Base-by-base conservation (phyloP, 371 early-diverging fungal genomes). In the Catenaria anguillulae region DNA sequence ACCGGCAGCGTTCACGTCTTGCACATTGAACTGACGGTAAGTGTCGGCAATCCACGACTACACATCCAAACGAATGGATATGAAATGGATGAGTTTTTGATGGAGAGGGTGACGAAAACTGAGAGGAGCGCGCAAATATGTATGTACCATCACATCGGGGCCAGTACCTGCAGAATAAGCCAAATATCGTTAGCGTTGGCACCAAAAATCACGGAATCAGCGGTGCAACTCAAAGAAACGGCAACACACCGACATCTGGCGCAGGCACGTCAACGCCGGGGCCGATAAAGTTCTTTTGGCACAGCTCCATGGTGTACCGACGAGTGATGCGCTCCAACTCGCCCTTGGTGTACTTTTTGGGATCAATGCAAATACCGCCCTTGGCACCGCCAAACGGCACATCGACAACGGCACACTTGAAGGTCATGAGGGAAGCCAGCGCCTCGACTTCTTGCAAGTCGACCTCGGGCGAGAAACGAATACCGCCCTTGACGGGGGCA, bases 31-130 rank as follows among this genome's bases (percentile, higher is more conserved):
- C 75, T 91, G 90, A 62, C 88, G 81, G 72, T 89, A 91, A 17
- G 92, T 91, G 64, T 91, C 92, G 75, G 84, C 82, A 62, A 91
- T 89, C 92, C 90, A 91, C 33, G 88, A 82, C 91, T 90, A 90
- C 71, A 89, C 90, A 52, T 89, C 77, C n/a, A 78, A 78, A 63
- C 67, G n/a, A 83, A 24, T 46, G 37, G n/a, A n/a, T n/a, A n/a
- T n/a, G n/a, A n/a, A n/a, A n/a, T n/a, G n/a, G n/a, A n/a, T n/a
- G n/a, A n/a, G n/a, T n/a, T n/a, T n/a, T n/a, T n/a, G n/a, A n/a
- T n/a, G n/a, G n/a, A n/a, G n/a, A n/a, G n/a, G n/a, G n/a, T n/a
- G n/a, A n/a, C n/a, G n/a, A n/a, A n/a, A n/a, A n/a, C n/a, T n/a
- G n/a, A n/a, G n/a, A n/a, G n/a, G n/a, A n/a, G n/a, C n/a, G n/a